Percentiles rank a stretch among this genome's conserved stretches.
phyloP scores from a whole-genome alignment of 1,284 basidiomycete species.

The Apiotrichum sp. region DNA sequence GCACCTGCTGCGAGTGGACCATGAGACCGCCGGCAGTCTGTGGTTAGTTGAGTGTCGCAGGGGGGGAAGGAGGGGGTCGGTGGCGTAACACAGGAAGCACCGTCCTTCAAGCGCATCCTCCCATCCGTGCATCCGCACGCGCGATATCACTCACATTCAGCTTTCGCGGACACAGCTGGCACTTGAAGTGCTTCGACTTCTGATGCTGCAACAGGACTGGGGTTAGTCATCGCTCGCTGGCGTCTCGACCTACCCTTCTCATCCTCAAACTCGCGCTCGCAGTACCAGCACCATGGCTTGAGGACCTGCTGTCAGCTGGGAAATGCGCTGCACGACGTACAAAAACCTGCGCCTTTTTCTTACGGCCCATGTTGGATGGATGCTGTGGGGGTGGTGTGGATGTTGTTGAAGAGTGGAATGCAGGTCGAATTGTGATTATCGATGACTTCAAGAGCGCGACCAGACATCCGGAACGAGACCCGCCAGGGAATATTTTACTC shows the following conservation, averaged over 20 bases:
- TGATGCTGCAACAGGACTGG: constrained; percentile 96
- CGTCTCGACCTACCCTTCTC: constrained; percentile 66
- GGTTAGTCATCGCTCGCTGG: background rate
- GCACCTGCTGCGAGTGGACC: constrained; percentile 98
- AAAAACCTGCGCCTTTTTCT: constrained; percentile 44
- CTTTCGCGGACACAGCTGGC: constrained; percentile 87
- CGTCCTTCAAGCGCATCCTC: background rate
- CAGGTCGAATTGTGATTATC: background rate
- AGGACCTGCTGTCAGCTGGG: constrained; percentile 56
- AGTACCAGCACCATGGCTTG: constrained; percentile 97
- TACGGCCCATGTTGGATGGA: constrained; percentile 43
- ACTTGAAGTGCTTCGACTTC: constrained; percentile 99
- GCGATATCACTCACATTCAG: constrained; percentile 56
- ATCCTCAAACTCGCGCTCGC: constrained; percentile 97
- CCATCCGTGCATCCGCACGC: too few species aligned
- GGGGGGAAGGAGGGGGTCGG: too few species aligned
- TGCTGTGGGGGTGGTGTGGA: constrained; percentile 1
- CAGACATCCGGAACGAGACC: too few species aligned
- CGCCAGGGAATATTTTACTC: constrained; percentile 1
- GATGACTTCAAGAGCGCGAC: background rate
- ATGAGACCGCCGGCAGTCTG: constrained; percentile 85
- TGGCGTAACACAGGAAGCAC: background rate
- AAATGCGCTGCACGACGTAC: constrained; percentile 22
- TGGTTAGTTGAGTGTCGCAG: too few species aligned
- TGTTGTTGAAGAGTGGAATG: background rate